These are phyloP conservation scores for Westerdykella ornata DNA, from an alignment of 2,329 filamentous ascomycete species.

Conservation along the genomic window DNA sequence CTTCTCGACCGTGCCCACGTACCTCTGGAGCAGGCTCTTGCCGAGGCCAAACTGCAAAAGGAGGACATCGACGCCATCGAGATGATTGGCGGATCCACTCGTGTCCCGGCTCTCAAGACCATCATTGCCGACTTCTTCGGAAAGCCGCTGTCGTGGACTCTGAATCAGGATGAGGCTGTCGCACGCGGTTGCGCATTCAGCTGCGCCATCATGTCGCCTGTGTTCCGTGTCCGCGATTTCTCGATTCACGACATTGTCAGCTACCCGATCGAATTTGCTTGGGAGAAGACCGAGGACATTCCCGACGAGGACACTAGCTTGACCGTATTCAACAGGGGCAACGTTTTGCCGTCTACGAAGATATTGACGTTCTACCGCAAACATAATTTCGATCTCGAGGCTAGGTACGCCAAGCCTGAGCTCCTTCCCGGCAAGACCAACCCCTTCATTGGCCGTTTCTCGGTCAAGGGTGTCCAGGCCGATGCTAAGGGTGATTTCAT, in stretches of 20 bases:
- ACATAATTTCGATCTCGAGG: constrained; percentile 93
- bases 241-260: constrained; percentile 93
- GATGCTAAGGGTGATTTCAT: constrained; percentile 95
- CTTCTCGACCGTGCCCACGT: constrained; percentile 64
- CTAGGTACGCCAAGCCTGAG: constrained; percentile 83
- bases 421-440: constrained; percentile 80
- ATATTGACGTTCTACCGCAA: constrained; percentile 99
- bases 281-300: constrained; percentile 98
- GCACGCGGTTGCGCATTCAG: constrained; percentile 94
- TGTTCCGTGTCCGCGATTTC: constrained; percentile 98
- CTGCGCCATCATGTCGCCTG: constrained; percentile 93
- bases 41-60: constrained; percentile 82
- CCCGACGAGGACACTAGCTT: constrained; percentile 96
- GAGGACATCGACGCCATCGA: constrained; percentile 93
- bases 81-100: constrained; percentile 88
- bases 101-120: constrained; percentile 88
- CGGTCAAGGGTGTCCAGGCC: constrained; percentile 93
- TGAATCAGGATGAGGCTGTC: constrained; percentile 97
- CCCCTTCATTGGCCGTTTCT: constrained; percentile 96
- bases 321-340: constrained; percentile 95
- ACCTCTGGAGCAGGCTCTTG: constrained; percentile 83
- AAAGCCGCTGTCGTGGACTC: constrained; percentile 87
- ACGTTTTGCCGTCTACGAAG: constrained; percentile 95
- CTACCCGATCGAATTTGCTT: constrained; percentile 97
- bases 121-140: constrained; percentile 84